A percentile compares a stretch with the other conserved stretches of the same genome.
phyloP scores from a whole-genome alignment of 2,329 filamentous ascomycete genomes.

The Aspergillus vadensis region DNA sequence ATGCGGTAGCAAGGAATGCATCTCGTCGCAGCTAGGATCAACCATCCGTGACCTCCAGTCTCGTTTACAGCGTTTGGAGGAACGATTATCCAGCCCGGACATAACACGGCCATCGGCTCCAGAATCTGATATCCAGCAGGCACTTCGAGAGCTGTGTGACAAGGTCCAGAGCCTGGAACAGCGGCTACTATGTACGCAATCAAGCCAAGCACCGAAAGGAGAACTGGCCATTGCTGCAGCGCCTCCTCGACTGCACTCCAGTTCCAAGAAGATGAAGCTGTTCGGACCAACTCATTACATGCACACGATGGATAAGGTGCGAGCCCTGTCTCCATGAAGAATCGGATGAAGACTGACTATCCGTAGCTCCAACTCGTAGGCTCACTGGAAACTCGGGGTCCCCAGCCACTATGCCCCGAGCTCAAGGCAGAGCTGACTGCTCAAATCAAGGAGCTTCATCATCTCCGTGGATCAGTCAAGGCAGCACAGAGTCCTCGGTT shows the following conservation, averaged over 20 bases:
- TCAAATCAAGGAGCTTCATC: constrained; percentile 19
- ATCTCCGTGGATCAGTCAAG: constrained; percentile 26
- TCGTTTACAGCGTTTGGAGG: constrained; percentile 13
- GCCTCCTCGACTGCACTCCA: constrained; percentile 12
- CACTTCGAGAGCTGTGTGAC: constrained; percentile 10
- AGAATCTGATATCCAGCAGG: not conserved
- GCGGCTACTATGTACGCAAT: not conserved
- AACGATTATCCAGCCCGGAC: not conserved
- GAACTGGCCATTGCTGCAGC: constrained; percentile 1
- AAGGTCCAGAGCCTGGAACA: constrained; percentile 12
- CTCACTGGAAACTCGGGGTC: constrained; percentile 7
- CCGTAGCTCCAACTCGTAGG: constrained; percentile 14
- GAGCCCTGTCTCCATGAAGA: not conserved
- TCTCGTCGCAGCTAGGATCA: not conserved
- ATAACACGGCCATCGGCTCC: not conserved
- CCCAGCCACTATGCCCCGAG: constrained; percentile 13
- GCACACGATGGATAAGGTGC: constrained; percentile 18
- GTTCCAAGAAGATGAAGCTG: constrained; percentile 17
- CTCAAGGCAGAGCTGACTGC: constrained; percentile 18
- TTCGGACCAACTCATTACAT: constrained; percentile 19
- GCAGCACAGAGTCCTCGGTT: constrained; percentile 17
- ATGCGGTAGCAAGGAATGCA: not conserved
- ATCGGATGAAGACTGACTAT: not conserved
- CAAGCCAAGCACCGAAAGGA: not conserved
- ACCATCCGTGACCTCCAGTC: constrained; percentile 6